Percentiles rank a stretch among this genome's conserved stretches.
Conservation (phyloP, 352 stramenopile genomes). For the Discostella stelligera region DNA sequence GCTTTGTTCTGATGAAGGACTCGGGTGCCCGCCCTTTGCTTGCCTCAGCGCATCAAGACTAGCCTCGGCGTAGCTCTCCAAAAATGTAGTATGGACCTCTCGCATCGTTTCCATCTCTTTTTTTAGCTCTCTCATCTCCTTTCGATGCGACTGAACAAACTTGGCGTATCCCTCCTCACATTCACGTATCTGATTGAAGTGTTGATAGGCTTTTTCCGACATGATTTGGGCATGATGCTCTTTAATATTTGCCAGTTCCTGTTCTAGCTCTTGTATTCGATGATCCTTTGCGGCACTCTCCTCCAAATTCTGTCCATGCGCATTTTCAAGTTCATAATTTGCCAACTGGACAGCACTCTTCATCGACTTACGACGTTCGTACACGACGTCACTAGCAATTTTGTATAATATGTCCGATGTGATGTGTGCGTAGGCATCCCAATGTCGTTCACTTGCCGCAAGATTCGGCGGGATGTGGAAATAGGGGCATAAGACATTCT, state of each 20-base stretch:
- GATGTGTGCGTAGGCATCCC: slow-evolving; percentile 26
- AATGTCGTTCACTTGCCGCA: slow-evolving; percentile 8
- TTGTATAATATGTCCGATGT: slow-evolving; percentile 21
- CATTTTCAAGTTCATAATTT: slow-evolving; percentile 18
- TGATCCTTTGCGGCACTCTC: slow-evolving; percentile 1
- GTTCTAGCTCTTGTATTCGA: slow-evolving; percentile 11
- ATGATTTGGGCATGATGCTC: background rate
- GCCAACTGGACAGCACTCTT: slow-evolving; percentile 26
- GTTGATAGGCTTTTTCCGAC: background rate
- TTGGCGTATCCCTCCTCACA: background rate
- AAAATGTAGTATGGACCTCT: slow-evolving; percentile 12
- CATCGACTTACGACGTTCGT: slow-evolving; percentile 21
- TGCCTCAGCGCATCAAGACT: slow-evolving; percentile 11
- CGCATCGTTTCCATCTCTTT: slow-evolving; percentile 18
- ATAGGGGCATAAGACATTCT: slow-evolving; percentile 23
- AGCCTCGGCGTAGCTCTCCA: slow-evolving; percentile 28
- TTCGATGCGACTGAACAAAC: slow-evolving; percentile 18
- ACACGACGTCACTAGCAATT: slow-evolving; percentile 30
- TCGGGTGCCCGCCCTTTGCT: background rate
- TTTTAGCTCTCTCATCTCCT: slow-evolving; percentile 21
- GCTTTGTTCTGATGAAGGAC: background rate
- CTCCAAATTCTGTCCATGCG: background rate
- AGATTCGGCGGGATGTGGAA: slow-evolving; percentile 24
- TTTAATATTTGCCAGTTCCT: background rate
- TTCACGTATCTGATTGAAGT: background rate